Percentiles rank a stretch among this genome's conserved stretches.
Evolutionary conservation across 2,329 filamentous ascomycete genomes (phyloP).

Genomic region (Stylonectria norvegica): DNA sequence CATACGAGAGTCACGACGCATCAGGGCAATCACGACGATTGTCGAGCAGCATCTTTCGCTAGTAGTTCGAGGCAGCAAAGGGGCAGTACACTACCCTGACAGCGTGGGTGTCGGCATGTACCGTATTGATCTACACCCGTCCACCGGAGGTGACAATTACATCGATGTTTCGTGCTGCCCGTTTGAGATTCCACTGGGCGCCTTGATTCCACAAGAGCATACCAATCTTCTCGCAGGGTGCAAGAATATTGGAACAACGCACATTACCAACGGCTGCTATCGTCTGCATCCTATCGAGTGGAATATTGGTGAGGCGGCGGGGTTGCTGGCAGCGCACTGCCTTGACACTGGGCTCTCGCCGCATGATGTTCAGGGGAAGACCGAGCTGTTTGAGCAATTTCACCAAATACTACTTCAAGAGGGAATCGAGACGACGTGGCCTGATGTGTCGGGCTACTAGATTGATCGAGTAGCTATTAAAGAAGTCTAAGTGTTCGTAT

Average conservation of each 20-base stretch:
- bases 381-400: conserved; percentile 7
- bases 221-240: conserved; percentile 24
- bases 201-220: conserved; percentile 17
- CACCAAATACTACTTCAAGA: conserved; percentile 9
- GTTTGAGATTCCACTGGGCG: conserved; percentile 26
- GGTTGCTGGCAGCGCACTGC: conserved; percentile 24
- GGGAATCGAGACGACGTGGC: conserved; percentile 17
- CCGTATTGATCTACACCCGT: conserved; percentile 28
- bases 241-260: conserved; percentile 29
- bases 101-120: conserved; percentile 30
- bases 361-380: conserved; percentile 18
- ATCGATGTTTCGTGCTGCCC: conserved; percentile 29
- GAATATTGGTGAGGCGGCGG: conserved; percentile 28
- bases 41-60: conserved; percentile 27
- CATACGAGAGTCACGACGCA: conserved; percentile 25
- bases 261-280: conserved; percentile 29
- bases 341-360: conserved; percentile 16
- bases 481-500: too few relatives aligned
- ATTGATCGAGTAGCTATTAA: too few relatives aligned
- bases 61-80: conserved; percentile 15
- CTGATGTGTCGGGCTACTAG: conserved; percentile 15
- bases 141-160: conserved; percentile 28
- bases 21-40: conserved; percentile 23
- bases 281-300: conserved; percentile 28
- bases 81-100: conserved; percentile 23